Evolutionary conservation across 495 filamentous ascomycete genomes (phyloP).

Genomic region (Apiosordaria backusii): DNA sequence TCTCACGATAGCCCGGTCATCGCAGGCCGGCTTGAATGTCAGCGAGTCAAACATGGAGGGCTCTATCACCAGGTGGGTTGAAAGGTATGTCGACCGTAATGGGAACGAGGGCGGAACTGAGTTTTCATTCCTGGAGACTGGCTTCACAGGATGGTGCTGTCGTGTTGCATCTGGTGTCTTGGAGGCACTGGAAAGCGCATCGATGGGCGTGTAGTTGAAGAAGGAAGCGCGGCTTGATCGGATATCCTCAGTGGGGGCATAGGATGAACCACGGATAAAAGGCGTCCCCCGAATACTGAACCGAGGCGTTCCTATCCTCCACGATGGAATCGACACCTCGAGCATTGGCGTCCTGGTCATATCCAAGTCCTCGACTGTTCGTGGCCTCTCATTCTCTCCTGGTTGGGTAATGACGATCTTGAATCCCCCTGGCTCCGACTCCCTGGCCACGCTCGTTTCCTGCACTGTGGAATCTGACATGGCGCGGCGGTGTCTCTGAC

Average conservation of each 20-base stretch:
- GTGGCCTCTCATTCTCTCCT: constrained; percentile 54
- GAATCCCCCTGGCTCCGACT: constrained; percentile 62
- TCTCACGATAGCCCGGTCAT: constrained; percentile 79
- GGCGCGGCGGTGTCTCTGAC: constrained; percentile 45
- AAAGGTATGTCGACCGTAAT: constrained; percentile 40
- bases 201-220: constrained; percentile 22
- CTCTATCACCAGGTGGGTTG: constrained; percentile 47
- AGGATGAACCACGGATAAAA: constrained; percentile 72
- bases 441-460: constrained; percentile 46
- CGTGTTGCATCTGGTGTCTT: constrained; percentile 7
- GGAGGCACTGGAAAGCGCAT: constrained; percentile 25
- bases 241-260: constrained; percentile 52
- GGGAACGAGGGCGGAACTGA: constrained; percentile 28
- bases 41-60: constrained; percentile 75
- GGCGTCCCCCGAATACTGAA: constrained; percentile 78
- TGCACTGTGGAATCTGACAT: constrained; percentile 48
- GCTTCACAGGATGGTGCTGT: constrained; percentile 25
- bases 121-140: constrained; percentile 27
- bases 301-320: constrained; percentile 76
- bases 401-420: constrained; percentile 83
- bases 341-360: constrained; percentile 52
- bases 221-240: constrained; percentile 45
- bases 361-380: constrained; percentile 59
- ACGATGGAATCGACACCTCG: constrained; percentile 80
- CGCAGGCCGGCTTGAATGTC: constrained; percentile 63